Base-by-base conservation (phyloP, 352 stramenopile genomes). In the Globisporangium parvum region DNA sequence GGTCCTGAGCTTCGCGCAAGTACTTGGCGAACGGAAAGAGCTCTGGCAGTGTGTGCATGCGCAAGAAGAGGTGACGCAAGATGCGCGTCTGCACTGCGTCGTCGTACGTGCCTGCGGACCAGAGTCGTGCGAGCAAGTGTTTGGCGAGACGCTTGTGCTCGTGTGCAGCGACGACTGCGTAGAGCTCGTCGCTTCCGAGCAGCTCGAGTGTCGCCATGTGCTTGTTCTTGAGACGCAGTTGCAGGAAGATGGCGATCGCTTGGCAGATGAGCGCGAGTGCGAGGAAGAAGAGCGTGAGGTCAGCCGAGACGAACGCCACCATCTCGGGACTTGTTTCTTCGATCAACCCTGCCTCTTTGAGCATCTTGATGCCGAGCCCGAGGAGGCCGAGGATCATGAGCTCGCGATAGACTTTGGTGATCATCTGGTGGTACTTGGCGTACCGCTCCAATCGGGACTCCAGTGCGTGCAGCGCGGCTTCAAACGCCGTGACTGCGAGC, bases 21-120 rank as follows among this genome's bases (percentile, higher is more conserved):
- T 91, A 91, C 63, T 88, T 91, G 54, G 77, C 76, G 55, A 87
- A 91, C 4, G 80, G 76, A 33, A 80, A 80, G 10, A 86, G 60
- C 47, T 83, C 67, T 0, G 75, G 73, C 1, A 86, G 53, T 4
- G 53, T 57, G 47, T 80, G 77, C 12, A 54, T 61, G 8, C 57
- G 53, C 8, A 86, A 59, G 42, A 86, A 86, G 3, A 80, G 60
- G 39, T 73, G 60, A 11, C 73, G 67, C 26, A 84, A 59, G 11
- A 84, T 55, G 47, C 75, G 66, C 11, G 65, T 58, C 5, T 37
- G 48, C 0, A 62, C 44, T 10, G 50, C 48, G 10, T 57, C 57
- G 17, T 52, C 33, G 41, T 54, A 57, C 33, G 45, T 56, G 50
- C 21, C 33, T 6, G 48, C 57, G 1, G 40, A 40, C 28, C 49